Evolutionary conservation across 1,284 basidiomycete genomes (phyloP).

Genomic region (Puccinia horiana): DNA sequence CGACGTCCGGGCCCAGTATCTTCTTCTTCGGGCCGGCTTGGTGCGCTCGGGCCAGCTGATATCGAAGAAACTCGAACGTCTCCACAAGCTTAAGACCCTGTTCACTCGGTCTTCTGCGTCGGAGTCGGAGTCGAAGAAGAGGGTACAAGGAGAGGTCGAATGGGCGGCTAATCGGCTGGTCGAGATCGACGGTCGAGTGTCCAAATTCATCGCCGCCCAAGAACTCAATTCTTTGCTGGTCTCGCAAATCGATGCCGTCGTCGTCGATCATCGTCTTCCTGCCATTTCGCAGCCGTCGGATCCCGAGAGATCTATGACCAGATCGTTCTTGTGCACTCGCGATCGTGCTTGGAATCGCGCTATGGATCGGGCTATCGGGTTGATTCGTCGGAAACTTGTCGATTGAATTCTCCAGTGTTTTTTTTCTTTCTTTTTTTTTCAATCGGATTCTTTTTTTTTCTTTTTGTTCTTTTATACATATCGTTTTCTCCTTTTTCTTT

Average conservation of each 20-base stretch:
- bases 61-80: not conserved
- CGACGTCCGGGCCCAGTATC: not conserved
- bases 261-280: not conserved
- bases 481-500: too few relatives aligned
- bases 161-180: not conserved
- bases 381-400: slow-evolving; percentile 4
- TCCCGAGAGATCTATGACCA: not conserved
- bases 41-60: not conserved
- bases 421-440: slow-evolving; percentile 9
- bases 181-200: not conserved
- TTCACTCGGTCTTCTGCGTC: not conserved
- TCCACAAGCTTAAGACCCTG: not conserved
- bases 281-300: not conserved
- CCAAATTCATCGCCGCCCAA: not conserved
- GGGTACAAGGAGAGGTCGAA: not conserved
- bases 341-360: not conserved
- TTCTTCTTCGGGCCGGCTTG: not conserved
- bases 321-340: not conserved
- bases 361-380: slow-evolving; percentile 4
- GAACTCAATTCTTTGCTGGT: not conserved
- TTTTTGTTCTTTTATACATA: not conserved
- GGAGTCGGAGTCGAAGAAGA: not conserved
- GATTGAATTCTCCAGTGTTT: not conserved
- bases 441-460: not conserved
- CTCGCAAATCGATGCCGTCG: not conserved